Conservation (phyloP, 2,329 filamentous ascomycete species). For the Phialophora verrucosa region DNA sequence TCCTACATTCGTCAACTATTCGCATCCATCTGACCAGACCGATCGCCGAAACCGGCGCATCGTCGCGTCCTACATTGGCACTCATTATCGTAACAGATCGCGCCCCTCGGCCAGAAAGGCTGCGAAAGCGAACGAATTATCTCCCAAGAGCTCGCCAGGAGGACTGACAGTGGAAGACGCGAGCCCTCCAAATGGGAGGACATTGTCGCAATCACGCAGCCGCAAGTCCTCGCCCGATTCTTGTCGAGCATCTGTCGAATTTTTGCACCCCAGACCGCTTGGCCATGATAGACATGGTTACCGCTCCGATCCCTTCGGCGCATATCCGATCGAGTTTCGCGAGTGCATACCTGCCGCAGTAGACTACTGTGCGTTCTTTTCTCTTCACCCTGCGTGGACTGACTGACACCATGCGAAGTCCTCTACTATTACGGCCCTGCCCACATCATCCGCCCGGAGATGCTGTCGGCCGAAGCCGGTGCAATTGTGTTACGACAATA, state of each 20-base stretch:
- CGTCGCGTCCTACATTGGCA: slow-evolving; percentile 26
- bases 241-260: background rate
- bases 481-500: slow-evolving; percentile 12
- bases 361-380: slow-evolving; percentile 18
- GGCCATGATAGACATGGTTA: slow-evolving; percentile 20
- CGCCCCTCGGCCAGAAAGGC: slow-evolving; percentile 7
- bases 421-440: slow-evolving; percentile 20
- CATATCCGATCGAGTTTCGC: slow-evolving; percentile 23
- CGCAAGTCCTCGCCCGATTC: background rate
- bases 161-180: background rate
- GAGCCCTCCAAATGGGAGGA: background rate
- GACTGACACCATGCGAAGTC: slow-evolving; percentile 11
- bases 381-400: background rate
- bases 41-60: slow-evolving; percentile 11
- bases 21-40: slow-evolving; percentile 19
- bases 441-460: slow-evolving; percentile 22
- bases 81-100: slow-evolving; percentile 24
- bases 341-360: slow-evolving; percentile 12
- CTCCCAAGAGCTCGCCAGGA: background rate
- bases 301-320: slow-evolving; percentile 20
- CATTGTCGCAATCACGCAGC: background rate
- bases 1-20: slow-evolving; percentile 25
- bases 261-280: background rate
- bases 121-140: background rate
- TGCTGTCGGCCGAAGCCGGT: slow-evolving; percentile 15